Base-by-base conservation (phyloP, 139 green algal genomes). In the Chlorella sp. region DNA sequence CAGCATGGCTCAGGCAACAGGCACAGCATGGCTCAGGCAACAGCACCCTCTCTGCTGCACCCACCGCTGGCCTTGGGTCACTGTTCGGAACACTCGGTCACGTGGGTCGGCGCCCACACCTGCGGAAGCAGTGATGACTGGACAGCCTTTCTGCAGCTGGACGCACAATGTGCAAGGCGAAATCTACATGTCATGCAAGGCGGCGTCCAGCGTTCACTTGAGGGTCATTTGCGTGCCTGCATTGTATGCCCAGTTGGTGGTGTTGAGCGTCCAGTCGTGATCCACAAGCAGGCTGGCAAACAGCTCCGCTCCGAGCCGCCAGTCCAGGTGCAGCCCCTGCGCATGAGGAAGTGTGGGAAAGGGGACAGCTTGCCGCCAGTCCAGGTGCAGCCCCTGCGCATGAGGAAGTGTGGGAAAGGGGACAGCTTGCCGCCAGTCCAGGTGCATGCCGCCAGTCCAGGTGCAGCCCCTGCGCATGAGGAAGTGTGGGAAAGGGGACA, bases 261-360 rank as follows among this genome's bases (percentile, higher is more conserved):
- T 90, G 89, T 98, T 98, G 46, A 94, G 60, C 1, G 73, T 87
- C 22, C 34, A 72, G 30, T 98, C 95, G 74, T 95, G 90, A 80
- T 97, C 95, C 28, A 95, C 64, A 68, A 98, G 89, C 32, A 91
- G 82, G 69, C 79, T 86, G 86, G 96, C 92, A 80, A 97, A 98
- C 46, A 90, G 90, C 54, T 92, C 91, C 24, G 90, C 93, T 2
- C 95, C 95, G 60, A 92, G 67, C n/a, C 94, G 81, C 95, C 95
- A 98, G 89, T 98, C 95, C 54, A 96, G 28, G 17, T 81, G 68
- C 83, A 97, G 75, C 51, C 92, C 91, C 24, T 94, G 84, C 36
- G 51, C 11, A 41, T n/a, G 30, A 0, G 28, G 41, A 30, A 34
- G 56, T 24, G 56, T 65, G 56, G 56, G 56, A 24, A 24, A 3